Conservation (phyloP, 140 eudicot species). For the Erigeron philadelphicus region DNA sequence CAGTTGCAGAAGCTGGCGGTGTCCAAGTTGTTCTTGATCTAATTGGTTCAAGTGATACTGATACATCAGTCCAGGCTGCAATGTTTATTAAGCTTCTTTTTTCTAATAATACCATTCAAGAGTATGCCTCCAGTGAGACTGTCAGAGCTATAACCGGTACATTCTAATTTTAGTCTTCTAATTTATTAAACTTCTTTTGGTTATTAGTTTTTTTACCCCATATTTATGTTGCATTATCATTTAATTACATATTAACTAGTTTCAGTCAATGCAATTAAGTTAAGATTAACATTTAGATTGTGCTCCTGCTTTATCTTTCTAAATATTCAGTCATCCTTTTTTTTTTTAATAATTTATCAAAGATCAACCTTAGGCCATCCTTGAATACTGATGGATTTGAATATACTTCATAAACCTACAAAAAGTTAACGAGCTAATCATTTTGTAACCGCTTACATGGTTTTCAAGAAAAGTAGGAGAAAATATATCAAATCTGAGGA, state of each 20-base stretch:
- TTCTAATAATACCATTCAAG: slow-evolving; percentile 90
- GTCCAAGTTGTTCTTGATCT: slow-evolving; percentile 92
- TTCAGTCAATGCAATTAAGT: not conserved
- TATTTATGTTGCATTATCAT: slow-evolving; percentile 10
- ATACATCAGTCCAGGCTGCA: slow-evolving; percentile 89
- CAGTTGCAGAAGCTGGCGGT: slow-evolving; percentile 99
- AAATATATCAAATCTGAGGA: not conserved
- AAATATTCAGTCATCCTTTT: not conserved
- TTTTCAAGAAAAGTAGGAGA: not conserved
- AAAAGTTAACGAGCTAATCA: not conserved
- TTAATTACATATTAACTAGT: not conserved
- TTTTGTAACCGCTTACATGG: not conserved
- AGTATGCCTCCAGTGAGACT: slow-evolving; percentile 97
- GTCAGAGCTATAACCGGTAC: slow-evolving; percentile 99
- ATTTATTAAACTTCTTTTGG: not conserved
- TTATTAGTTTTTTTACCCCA: slow-evolving; percentile 4
- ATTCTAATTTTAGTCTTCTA: not conserved
- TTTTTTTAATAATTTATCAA: not conserved
- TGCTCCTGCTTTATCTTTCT: not conserved
- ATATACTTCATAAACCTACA: no score
- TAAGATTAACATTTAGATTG: not conserved
- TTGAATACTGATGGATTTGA: no score
- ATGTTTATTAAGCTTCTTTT: slow-evolving; percentile 94
- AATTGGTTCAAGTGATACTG: slow-evolving; percentile 92
- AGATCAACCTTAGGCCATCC: no score